Evolutionary conservation across 805 yeast species (phyloP), one percentile per base, ranked within the genome.

Genomic region (Saturnispora halmiae): DNA sequence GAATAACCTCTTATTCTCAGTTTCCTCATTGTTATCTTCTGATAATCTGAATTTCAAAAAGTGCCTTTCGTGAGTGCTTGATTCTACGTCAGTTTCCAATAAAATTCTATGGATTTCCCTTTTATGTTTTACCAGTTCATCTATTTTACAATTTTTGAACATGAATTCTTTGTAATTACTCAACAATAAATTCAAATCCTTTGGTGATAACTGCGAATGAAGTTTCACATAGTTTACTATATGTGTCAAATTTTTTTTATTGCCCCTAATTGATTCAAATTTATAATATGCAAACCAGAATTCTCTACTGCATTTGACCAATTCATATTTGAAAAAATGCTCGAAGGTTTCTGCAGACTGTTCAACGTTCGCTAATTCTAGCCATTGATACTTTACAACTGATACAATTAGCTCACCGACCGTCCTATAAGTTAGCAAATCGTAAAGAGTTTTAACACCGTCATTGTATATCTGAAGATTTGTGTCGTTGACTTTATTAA

Each of bases 221-320:
- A 51, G 55, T 25, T 72, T 71, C 26, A 80, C 51, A 30, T 69
- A 64, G 14, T 62, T 54, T 10, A 77, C 59, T 13, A 79, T 61
- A 32, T 59, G 64, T 16, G 65, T 58, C 20, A 79, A 46, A 45
- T 73, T 72, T 20, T 54, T 53, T 24, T 65, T 59, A 45, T 77
- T 75, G 15, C 64, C 58, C 36, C 63, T 63, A 1, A 49, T 40
- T 18, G 65, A 66, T 46, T 79, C 81, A 50, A 71, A 75, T 35
- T 73, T 71, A 45, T 79, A 67, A 45, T 61, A 76, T 30, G 69
- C 66, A 9, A 58, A 52, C 87, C 87, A 81, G 49, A 77, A 82
- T 16, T 65, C 50, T 4, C 58, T 56, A 1, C 76, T 70, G 5
- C 60, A 51, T 33, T 58, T 58, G 11, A 78, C 51, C 3, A 59